Evolutionary conservation across 2,329 filamentous ascomycete genomes (phyloP), one percentile per base, ranked within the genome.

Genomic region (Ceratocystis eucalypticola): DNA sequence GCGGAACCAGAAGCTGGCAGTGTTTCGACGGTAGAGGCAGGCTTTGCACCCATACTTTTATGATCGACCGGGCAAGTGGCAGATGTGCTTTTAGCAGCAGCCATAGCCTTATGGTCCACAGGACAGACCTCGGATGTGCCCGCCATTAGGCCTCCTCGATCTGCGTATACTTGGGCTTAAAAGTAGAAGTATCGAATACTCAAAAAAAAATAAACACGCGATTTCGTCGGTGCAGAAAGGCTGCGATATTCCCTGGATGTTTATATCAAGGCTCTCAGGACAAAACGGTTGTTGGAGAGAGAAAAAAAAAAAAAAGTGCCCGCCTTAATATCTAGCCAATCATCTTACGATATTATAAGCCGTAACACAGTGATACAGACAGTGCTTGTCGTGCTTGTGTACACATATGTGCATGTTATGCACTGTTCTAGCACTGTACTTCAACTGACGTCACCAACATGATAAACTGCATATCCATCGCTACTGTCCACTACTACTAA

Each of bases 1-100:
- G 73, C 73, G 20, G 69, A 71, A 1, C 7, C 53, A 5, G 53
- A 12, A 17, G 30, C 62, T 69, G 64, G 68, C 65, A 15, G 30
- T 10, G 55, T 15, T 15, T 66, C 22, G 20, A 37, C 37, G 10
- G 57, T 30, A 37, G 20, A 17, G 15, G 63, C 22, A 12, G 48
- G 48, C n/a, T 50, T 50, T 12, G 48, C 5, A 20, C 1, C n/a
- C 48, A 50, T 25, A 22, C 12, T n/a, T 17, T 65, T 33, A 37
- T 59, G 20, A 28, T 48, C 12, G 59, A 48, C 50, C 30, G 64
- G 64, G 50, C 66, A 68, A 33, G 30, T 46, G 22, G 55, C 48
- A 7, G 66, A 30, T 33, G 69, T 57, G 12, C 67, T 44, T 69
- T 70, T 62, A 62, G 63, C 62, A 10, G 65, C 10, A 28, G 41